Evolutionary conservation across 768 basidiomycete genomes (phyloP).

Genomic region (Polyporus arcularius): DNA sequence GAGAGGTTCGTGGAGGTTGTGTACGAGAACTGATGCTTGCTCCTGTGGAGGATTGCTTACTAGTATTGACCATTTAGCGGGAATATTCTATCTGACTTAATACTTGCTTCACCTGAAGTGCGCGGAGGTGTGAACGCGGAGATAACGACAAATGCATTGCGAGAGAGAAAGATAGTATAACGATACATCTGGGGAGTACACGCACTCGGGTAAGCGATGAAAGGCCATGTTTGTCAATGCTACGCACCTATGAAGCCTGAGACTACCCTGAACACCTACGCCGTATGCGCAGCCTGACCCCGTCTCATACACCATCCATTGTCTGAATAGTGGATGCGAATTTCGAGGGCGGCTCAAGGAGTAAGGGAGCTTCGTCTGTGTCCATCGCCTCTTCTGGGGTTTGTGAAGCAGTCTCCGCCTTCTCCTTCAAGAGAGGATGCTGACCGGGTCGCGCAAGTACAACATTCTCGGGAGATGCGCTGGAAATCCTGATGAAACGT

Average conservation of each 20-base stretch:
- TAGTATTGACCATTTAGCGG: neutral
- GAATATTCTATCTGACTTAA: neutral
- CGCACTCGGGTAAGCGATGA: neutral
- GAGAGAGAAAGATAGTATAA: neutral
- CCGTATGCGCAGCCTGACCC: neutral
- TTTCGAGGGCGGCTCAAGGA: conserved; percentile 32
- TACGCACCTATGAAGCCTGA: too few species aligned
- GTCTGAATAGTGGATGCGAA: conserved; percentile 40
- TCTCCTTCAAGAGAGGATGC: conserved; percentile 41
- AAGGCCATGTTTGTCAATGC: too few species aligned
- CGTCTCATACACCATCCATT: conserved; percentile 34
- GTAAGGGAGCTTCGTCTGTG: conserved; percentile 29
- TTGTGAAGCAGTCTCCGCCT: neutral
- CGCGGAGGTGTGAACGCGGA: neutral
- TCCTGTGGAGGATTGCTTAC: neutral
- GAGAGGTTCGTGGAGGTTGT: conserved; percentile 37
- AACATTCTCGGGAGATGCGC: conserved; percentile 45
- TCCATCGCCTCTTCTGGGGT: conserved; percentile 25
- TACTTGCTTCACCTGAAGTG: neutral
- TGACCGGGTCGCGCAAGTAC: conserved; percentile 63
- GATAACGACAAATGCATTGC: neutral
- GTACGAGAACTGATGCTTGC: conserved; percentile 25
- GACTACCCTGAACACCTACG: too few species aligned
- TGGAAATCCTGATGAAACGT: conserved; percentile 76
- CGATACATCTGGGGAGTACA: neutral